These are phyloP conservation scores for Sugiyamaella marilandica DNA, from an alignment of 805 yeast species.

Conservation along the genomic window DNA sequence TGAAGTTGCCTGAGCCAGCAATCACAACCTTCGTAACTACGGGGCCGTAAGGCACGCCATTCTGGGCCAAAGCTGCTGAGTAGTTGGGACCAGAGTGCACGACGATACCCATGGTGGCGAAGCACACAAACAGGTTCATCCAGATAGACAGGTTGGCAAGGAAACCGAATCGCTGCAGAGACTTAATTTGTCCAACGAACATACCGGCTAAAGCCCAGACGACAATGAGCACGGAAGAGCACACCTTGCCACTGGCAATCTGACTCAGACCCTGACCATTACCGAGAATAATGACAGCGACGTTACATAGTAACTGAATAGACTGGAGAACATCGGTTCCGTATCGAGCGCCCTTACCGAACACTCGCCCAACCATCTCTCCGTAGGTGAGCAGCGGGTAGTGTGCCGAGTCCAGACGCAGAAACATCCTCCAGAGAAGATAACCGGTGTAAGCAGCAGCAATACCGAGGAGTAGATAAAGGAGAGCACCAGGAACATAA, in stretches of 20 bases:
- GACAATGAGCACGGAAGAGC: conserved; percentile 40
- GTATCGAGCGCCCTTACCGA: conserved; percentile 34
- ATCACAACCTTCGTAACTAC: conserved; percentile 28
- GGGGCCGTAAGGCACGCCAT: conserved; percentile 12
- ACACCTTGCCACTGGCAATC: conserved; percentile 30
- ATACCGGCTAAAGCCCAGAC: conserved; percentile 43
- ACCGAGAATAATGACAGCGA: conserved; percentile 39
- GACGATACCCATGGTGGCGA: conserved; percentile 43
- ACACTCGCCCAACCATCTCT: conserved; percentile 39
- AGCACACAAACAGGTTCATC: conserved; percentile 42
- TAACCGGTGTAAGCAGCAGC: conserved; percentile 42
- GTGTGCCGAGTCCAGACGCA: conserved; percentile 39
- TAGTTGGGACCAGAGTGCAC: conserved; percentile 34
- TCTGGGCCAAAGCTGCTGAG: conserved; percentile 18
- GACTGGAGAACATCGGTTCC: conserved; percentile 38
- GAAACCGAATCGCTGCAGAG: conserved; percentile 38
- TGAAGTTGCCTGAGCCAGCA: conserved; percentile 26
- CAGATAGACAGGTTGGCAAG: conserved; percentile 44
- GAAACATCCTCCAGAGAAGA: conserved; percentile 35
- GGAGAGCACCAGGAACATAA: conserved; percentile 42
- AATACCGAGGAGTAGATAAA: conserved; percentile 40
- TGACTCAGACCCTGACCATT: conserved; percentile 43
- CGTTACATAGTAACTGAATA: conserved; percentile 42
- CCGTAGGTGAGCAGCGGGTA: conserved; percentile 43
- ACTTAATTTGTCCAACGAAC: conserved; percentile 40